These are phyloP conservation scores for Rhodotorula sp. DNA, from an alignment of 1,284 basidiomycete genomes.

Conservation along the genomic window DNA sequence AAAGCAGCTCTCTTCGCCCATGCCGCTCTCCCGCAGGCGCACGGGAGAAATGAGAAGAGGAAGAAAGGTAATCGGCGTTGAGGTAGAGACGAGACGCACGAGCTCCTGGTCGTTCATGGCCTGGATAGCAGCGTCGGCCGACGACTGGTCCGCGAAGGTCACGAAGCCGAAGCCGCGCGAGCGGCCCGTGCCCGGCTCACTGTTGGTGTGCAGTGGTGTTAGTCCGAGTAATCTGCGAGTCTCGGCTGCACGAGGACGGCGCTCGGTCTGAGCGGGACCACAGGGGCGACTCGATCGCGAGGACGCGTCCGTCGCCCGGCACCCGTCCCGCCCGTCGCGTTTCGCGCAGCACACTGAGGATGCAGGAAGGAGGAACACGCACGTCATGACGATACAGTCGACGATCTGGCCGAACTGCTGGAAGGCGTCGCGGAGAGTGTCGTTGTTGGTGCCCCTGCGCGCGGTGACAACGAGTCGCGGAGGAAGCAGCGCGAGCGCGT, in stretches of 20 bases:
- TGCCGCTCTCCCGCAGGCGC: not conserved
- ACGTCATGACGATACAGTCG: conserved; percentile 47
- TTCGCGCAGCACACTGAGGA: no score
- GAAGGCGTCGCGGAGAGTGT: conserved; percentile 41
- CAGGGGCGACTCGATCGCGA: no score
- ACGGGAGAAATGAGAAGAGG: not conserved
- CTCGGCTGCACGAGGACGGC: not conserved
- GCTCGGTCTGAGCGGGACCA: no score
- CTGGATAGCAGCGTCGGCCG: conserved; percentile 40
- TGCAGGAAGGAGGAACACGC: not conserved
- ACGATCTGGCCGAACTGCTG: conserved; percentile 40
- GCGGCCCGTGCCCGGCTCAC: conserved; percentile 43
- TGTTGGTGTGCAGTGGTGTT: not conserved
- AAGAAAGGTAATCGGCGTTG: not conserved
- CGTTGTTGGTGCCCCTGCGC: conserved; percentile 38
- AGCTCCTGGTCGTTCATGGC: conserved; percentile 46
- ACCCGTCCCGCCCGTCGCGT: no score
- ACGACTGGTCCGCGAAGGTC: conserved; percentile 40
- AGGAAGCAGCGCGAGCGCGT: not conserved
- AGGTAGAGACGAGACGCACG: conserved; percentile 30
- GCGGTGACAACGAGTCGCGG: not conserved
- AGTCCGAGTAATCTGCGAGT: not conserved
- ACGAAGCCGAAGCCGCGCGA: conserved; percentile 45
- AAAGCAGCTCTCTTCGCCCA: conserved; percentile 7
- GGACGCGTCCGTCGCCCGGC: no score